phyloP scores from a whole-genome alignment of 208 protist species.

The Leishmania amazonensis region DNA sequence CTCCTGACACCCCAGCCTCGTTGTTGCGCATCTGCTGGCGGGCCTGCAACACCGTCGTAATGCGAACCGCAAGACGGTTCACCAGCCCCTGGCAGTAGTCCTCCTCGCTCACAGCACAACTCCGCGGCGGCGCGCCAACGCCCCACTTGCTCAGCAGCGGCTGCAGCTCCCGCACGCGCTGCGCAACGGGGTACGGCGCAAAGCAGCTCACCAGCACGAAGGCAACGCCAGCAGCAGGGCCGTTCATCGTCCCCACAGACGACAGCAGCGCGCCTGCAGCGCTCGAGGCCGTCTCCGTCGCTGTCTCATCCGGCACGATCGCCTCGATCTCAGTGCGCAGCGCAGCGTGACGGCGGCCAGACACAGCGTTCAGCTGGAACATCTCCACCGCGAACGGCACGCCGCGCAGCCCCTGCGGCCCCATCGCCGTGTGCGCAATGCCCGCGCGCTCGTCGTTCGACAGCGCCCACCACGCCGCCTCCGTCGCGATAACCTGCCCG shows the following conservation, averaged over 20 bases:
- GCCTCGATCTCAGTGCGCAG: conserved; percentile 59
- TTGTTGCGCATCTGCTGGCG: conserved; percentile 17
- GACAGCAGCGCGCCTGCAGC: conserved; percentile 28
- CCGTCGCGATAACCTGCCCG: conserved; percentile 74
- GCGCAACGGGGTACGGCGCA: conserved; percentile 34
- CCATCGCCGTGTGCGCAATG: conserved; percentile 27
- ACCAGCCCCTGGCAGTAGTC: conserved; percentile 4
- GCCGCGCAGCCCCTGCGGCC: conserved; percentile 49
- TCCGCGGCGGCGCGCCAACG: conserved; percentile 3
- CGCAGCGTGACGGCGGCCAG: conserved; percentile 39
- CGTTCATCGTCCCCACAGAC: conserved; percentile 23
- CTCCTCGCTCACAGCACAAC: not conserved
- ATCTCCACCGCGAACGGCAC: conserved; percentile 62
- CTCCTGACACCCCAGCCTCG: conserved; percentile 12
- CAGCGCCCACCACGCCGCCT: conserved; percentile 42
- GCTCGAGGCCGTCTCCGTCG: conserved; percentile 16
- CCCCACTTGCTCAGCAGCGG: conserved; percentile 5
- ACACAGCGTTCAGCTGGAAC: conserved; percentile 59
- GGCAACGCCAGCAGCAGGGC: conserved; percentile 22
- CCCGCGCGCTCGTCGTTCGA: conserved; percentile 32
- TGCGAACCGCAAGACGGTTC: not conserved
- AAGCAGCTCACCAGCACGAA: conserved; percentile 41
- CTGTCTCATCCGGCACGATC: conserved; percentile 27
- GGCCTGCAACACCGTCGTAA: not conserved
- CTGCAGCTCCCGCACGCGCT: conserved; percentile 6